A percentile compares a stretch with the other conserved stretches of the same genome.
Evolutionary conservation across 106 monocot species (phyloP).

Genomic region (Vanilla planifolia): DNA sequence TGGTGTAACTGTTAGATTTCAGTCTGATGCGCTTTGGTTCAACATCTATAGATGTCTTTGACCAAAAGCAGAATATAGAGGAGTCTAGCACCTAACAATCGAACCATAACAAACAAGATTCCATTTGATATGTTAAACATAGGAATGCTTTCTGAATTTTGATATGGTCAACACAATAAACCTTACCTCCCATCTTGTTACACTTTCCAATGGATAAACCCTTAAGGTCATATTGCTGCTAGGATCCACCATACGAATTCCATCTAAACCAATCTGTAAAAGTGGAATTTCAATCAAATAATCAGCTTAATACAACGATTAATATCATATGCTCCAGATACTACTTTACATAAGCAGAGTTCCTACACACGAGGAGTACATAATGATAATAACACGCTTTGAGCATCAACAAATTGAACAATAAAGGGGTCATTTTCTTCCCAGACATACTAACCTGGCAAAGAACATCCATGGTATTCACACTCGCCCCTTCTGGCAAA

Average conservation of each 20-base stretch:
- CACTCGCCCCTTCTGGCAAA: conserved; percentile 58
- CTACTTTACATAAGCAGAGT: neutral
- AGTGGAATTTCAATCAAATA: neutral
- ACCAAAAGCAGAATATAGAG: conserved; percentile 84
- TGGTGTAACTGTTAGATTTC: conserved; percentile 90
- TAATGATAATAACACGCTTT: neutral
- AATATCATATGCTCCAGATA: neutral
- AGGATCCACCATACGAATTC: conserved; percentile 91
- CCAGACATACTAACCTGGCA: conserved; percentile 60
- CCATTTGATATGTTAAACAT: neutral
- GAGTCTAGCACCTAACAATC: conserved; percentile 58
- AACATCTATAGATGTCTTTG: conserved; percentile 84
- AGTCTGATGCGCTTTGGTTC: conserved; percentile 90
- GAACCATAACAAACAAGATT: neutral
- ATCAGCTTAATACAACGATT: neutral
- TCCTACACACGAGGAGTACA: neutral
- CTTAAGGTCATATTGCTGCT: conserved; percentile 61
- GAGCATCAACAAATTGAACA: neutral
- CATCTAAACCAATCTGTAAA: conserved; percentile 85
- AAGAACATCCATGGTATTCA: conserved; percentile 63
- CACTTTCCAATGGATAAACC: conserved; percentile 77
- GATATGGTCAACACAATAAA: neutral
- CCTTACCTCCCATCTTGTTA: conserved; percentile 84
- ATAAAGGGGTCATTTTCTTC: neutral
- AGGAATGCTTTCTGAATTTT: neutral